Evolutionary conservation across 2,329 filamentous ascomycete genomes (phyloP).

Genomic region (Colletotrichum simmondsii): DNA sequence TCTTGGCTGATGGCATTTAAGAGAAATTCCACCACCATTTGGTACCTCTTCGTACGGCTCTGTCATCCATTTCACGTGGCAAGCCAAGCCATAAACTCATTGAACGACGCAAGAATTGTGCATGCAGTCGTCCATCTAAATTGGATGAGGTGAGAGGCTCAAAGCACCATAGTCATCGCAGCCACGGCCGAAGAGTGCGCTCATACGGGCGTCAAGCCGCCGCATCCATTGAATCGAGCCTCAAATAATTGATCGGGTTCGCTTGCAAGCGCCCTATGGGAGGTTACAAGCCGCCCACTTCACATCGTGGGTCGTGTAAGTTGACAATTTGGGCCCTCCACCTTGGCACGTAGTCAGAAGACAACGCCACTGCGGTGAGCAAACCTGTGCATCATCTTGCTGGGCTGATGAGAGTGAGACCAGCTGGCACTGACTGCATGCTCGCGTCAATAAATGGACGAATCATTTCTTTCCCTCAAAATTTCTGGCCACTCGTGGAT

Average conservation of each 20-base stretch:
- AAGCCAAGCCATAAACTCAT: too few species aligned
- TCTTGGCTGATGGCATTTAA: too few species aligned
- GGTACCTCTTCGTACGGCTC: too few species aligned
- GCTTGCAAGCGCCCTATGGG: neutral
- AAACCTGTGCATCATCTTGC: neutral
- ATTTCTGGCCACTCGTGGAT: neutral
- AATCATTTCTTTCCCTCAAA: neutral
- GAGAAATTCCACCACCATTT: too few species aligned
- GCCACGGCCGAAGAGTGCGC: neutral
- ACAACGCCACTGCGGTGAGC: neutral
- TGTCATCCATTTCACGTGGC: too few species aligned
- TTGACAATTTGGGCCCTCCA: neutral
- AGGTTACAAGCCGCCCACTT: too few species aligned
- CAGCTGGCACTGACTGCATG: neutral
- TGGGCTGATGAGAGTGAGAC: neutral
- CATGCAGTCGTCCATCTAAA: neutral
- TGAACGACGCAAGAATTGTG: neutral
- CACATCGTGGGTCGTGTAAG: neutral
- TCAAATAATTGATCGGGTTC: neutral
- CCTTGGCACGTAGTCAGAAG: neutral
- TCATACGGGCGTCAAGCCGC: neutral
- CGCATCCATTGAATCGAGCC: neutral
- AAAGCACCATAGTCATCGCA: neutral
- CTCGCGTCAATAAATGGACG: neutral
- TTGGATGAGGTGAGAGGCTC: too few species aligned